Evolutionary conservation across 768 basidiomycete species (phyloP).

Genomic region (Gelatoporia subvermispora): DNA sequence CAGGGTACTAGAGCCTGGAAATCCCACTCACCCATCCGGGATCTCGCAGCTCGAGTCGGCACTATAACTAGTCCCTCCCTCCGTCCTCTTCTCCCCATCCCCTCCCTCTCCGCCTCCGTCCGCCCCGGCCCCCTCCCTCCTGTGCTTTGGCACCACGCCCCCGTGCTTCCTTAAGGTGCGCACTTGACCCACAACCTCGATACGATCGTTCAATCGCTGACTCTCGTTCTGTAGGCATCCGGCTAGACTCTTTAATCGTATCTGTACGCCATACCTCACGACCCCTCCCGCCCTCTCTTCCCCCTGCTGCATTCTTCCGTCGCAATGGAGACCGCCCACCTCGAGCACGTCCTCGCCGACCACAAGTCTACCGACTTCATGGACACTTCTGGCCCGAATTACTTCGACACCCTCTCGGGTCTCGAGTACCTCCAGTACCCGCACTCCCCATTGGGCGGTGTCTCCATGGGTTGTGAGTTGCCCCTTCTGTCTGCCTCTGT

Average conservation of each 20-base stretch:
- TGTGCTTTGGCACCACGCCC: too few species aligned
- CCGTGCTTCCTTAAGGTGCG: too few species aligned
- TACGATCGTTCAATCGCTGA: not conserved
- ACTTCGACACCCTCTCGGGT: slow-evolving; percentile 41
- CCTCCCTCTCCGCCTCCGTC: slow-evolving; percentile 16
- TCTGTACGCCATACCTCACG: slow-evolving; percentile 13
- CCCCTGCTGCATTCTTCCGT: slow-evolving; percentile 13
- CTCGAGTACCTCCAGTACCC: slow-evolving; percentile 69
- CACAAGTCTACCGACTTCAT: slow-evolving; percentile 43
- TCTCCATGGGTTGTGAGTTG: slow-evolving; percentile 56
- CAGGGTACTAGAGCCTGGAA: too few species aligned
- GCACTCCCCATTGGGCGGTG: slow-evolving; percentile 56
- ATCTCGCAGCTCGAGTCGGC: not conserved
- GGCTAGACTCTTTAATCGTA: slow-evolving; percentile 18
- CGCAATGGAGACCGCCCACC: slow-evolving; percentile 43
- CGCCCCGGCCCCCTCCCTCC: slow-evolving; percentile 14
- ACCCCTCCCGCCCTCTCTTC: slow-evolving; percentile 12
- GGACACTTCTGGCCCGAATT: slow-evolving; percentile 35
- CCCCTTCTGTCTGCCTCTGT: slow-evolving; percentile 2
- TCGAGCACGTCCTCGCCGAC: slow-evolving; percentile 44
- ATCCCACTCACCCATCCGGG: not conserved
- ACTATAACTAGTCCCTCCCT: slow-evolving; percentile 20
- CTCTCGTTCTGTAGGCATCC: slow-evolving; percentile 8
- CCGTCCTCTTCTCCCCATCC: slow-evolving; percentile 11
- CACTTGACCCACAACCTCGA: slow-evolving; percentile 3